phyloP scores from a whole-genome alignment of 768 basidiomycete species.

The Mrakia gelida region DNA sequence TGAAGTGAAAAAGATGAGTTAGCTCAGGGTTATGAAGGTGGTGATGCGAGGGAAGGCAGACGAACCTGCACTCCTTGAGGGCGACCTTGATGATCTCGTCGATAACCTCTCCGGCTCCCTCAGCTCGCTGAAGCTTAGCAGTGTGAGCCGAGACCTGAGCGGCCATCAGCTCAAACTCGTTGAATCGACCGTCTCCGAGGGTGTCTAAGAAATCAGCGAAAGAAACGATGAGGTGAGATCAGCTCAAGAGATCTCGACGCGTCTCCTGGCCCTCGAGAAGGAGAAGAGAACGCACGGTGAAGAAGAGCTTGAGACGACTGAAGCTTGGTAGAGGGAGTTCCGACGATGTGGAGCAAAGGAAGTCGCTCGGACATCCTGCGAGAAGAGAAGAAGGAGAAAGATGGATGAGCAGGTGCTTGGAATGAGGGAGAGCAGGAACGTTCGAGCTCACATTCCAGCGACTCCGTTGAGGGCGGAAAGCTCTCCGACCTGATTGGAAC shows the following conservation, averaged over 20 bases:
- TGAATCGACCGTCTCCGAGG: conserved; percentile 48
- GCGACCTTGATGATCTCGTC: conserved; percentile 66
- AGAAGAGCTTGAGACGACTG: conserved; percentile 65
- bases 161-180: conserved; percentile 71
- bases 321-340: conserved; percentile 68
- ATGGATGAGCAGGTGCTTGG: not conserved
- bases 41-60: too few relatives aligned
- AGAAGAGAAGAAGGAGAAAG: not conserved
- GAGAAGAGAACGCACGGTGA: conserved; percentile 50
- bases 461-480: conserved; percentile 67
- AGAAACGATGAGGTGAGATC: not conserved
- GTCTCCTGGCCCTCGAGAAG: not conserved
- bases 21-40: too few relatives aligned
- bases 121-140: conserved; percentile 55
- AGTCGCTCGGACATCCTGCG: conserved; percentile 71
- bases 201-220: conserved; percentile 3
- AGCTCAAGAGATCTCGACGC: not conserved
- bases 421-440: not conserved
- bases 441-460: conserved; percentile 6
- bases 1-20: too few relatives aligned
- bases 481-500: conserved; percentile 58
- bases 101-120: conserved; percentile 62
- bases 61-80: conserved; percentile 35
- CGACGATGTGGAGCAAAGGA: conserved; percentile 82
- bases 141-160: conserved; percentile 70